These are phyloP conservation scores for Pinus albicaulis DNA, from an alignment of 75 land plant species.

Conservation along the genomic window DNA sequence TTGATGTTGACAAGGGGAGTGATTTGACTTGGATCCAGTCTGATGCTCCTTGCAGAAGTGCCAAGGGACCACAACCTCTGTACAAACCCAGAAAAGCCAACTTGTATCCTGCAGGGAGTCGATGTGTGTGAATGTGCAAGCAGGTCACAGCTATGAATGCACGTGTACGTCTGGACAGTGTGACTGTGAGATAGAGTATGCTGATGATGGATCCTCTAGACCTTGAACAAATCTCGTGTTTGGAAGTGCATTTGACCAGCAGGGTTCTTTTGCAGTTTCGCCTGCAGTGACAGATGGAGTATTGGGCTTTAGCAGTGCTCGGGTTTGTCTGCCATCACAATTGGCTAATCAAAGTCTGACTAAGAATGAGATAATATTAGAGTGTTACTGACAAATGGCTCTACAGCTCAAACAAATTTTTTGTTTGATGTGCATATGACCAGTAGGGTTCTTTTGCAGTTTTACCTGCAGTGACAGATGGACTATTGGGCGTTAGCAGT, in stretches of 20 bases:
- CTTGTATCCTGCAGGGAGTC: slow-evolving; percentile 49
- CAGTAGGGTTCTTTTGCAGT: slow-evolving; percentile 74
- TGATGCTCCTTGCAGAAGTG: slow-evolving; percentile 92
- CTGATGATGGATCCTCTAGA: slow-evolving; percentile 74
- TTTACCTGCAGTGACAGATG: slow-evolving; percentile 72
- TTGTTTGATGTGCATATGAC: slow-evolving; percentile 81
- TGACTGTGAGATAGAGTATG: slow-evolving; percentile 85
- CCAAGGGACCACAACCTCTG: slow-evolving; percentile 76
- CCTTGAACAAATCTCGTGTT: slow-evolving; percentile 43
- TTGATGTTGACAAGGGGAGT: slow-evolving; percentile 87
- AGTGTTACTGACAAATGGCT: slow-evolving; percentile 53
- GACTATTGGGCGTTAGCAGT: slow-evolving; percentile 77
- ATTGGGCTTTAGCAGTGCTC: slow-evolving; percentile 71
- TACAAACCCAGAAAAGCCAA: slow-evolving; percentile 62
- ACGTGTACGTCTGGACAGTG: slow-evolving; percentile 57
- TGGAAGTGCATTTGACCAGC: slow-evolving; percentile 82
- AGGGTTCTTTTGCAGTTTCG: slow-evolving; percentile 63
- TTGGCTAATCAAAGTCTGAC: slow-evolving; percentile 56
- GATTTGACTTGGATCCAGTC: slow-evolving; percentile 91
- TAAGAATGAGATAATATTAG: slow-evolving; percentile 33
- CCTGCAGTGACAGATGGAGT: slow-evolving; percentile 82
- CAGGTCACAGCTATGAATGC: slow-evolving; percentile 25
- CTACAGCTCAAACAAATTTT: slow-evolving; percentile 29
- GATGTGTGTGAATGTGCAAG: slow-evolving; percentile 55
- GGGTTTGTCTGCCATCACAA: slow-evolving; percentile 73